phyloP scores from a whole-genome alignment of 1,284 basidiomycete genomes.

The Austroboletus niveus region DNA sequence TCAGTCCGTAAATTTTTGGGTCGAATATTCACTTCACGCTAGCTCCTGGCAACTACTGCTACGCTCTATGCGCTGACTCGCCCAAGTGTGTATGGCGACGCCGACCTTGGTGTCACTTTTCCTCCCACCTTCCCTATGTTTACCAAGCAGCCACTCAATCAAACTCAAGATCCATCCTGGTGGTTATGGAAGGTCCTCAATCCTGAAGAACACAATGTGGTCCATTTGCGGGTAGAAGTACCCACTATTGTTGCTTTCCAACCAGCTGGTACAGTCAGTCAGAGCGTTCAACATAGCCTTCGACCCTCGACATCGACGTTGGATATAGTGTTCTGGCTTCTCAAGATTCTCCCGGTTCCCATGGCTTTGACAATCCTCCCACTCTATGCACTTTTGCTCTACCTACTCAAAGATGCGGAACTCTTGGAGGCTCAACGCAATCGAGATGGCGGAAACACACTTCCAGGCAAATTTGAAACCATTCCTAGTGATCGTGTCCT shows the following conservation, averaged over 20 bases:
- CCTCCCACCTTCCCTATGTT: slow-evolving; percentile 38
- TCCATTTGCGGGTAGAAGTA: slow-evolving; percentile 81
- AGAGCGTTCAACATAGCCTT: slow-evolving; percentile 35
- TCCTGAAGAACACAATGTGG: slow-evolving; percentile 61
- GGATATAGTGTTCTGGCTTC: slow-evolving; percentile 64
- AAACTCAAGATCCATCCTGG: slow-evolving; percentile 50
- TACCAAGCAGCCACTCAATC: slow-evolving; percentile 25
- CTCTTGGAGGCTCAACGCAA: slow-evolving; percentile 83
- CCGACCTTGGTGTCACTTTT: slow-evolving; percentile 25
- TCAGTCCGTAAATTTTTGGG: background rate
- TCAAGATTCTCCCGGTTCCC: slow-evolving; percentile 84
- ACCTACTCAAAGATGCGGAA: slow-evolving; percentile 90
- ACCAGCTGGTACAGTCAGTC: slow-evolving; percentile 34
- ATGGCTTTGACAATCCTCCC: slow-evolving; percentile 75
- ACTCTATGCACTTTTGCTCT: slow-evolving; percentile 81
- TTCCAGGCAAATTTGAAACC: slow-evolving; percentile 34
- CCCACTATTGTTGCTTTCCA: slow-evolving; percentile 75
- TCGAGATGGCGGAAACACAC: slow-evolving; percentile 43
- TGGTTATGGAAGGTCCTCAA: slow-evolving; percentile 83
- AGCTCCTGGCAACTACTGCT: slow-evolving; percentile 74
- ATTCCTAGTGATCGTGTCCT: slow-evolving; percentile 47
- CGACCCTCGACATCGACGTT: slow-evolving; percentile 49
- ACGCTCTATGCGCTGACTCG: slow-evolving; percentile 71
- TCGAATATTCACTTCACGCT: slow-evolving; percentile 7
- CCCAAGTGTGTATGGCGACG: slow-evolving; percentile 41